Conservation (phyloP, 805 yeast species). For the Hanseniaspora singularis region DNA sequence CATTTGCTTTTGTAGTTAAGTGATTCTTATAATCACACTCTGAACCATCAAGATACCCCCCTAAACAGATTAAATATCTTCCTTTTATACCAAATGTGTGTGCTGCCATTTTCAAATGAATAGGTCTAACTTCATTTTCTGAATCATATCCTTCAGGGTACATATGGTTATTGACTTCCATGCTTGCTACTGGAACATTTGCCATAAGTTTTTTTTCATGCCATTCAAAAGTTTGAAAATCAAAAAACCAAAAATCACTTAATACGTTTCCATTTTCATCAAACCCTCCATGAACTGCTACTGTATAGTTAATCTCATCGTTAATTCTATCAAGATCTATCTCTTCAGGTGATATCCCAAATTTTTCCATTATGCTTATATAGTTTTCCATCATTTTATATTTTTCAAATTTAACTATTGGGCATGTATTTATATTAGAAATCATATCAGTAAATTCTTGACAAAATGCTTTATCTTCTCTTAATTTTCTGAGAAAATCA, state of each 20-base stretch:
- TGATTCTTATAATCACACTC: neutral
- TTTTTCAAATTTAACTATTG: too few relatives aligned
- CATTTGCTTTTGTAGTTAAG: neutral
- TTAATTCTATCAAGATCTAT: too few relatives aligned
- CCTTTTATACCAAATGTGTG: slow-evolving; percentile 5
- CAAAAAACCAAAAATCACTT: slow-evolving; percentile 3
- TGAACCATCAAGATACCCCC: neutral
- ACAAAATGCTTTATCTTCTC: too few relatives aligned
- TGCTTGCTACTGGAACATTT: too few relatives aligned
- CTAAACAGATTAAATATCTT: slow-evolving; percentile 1
- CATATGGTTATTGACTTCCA: too few relatives aligned
- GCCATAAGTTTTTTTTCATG: too few relatives aligned
- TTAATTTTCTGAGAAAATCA: neutral
- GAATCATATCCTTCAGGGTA: too few relatives aligned
- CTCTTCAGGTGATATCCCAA: too few relatives aligned
- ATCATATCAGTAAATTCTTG: too few relatives aligned
- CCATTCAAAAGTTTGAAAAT: slow-evolving; percentile 7
- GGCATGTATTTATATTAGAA: too few relatives aligned
- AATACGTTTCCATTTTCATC: neutral
- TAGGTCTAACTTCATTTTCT: neutral
- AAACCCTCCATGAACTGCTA: slow-evolving; percentile 10
- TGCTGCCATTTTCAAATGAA: neutral
- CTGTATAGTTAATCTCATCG: neutral
- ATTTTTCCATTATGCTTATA: too few relatives aligned
- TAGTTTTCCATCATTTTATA: too few relatives aligned